phyloP scores from a whole-genome alignment of 2,329 filamentous ascomycete genomes.

The Clarireedia paspali region DNA sequence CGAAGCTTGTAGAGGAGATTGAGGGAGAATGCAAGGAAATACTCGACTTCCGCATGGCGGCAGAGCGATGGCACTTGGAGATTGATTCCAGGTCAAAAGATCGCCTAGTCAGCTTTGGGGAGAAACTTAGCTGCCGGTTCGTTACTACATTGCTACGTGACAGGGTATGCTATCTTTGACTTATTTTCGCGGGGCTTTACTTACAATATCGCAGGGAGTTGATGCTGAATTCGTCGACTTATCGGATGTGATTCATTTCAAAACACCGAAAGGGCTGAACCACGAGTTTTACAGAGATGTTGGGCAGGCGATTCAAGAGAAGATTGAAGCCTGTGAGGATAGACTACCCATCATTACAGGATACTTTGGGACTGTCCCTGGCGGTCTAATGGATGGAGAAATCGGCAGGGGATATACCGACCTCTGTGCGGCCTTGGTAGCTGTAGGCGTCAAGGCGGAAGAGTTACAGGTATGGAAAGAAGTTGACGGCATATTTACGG shows the following conservation, averaged over 20 bases:
- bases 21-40: conserved; percentile 74
- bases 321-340: conserved; percentile 56
- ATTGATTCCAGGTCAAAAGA: conserved; percentile 75
- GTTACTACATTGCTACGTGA: conserved; percentile 82
- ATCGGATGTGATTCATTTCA: conserved; percentile 69
- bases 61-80: conserved; percentile 61
- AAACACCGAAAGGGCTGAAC: conserved; percentile 50
- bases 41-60: conserved; percentile 61
- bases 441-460: conserved; percentile 76
- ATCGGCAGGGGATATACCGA: conserved; percentile 96
- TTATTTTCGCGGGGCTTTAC: background rate
- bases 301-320: conserved; percentile 51
- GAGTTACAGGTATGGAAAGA: conserved; percentile 99
- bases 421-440: conserved; percentile 84
- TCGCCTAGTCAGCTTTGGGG: conserved; percentile 87
- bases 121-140: conserved; percentile 90
- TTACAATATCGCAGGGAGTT: conserved; percentile 46
- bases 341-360: conserved; percentile 78
- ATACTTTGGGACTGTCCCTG: conserved; percentile 90
- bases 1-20: conserved; percentile 57
- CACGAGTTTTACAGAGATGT: conserved; percentile 63
- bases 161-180: conserved; percentile 35
- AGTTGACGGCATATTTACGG: conserved; percentile 86
- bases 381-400: conserved; percentile 78
- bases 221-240: conserved; percentile 87